Evolutionary conservation across 106 monocot genomes (phyloP), one percentile per base, ranked within the genome.

Genomic region (Acorus gramineus): DNA sequence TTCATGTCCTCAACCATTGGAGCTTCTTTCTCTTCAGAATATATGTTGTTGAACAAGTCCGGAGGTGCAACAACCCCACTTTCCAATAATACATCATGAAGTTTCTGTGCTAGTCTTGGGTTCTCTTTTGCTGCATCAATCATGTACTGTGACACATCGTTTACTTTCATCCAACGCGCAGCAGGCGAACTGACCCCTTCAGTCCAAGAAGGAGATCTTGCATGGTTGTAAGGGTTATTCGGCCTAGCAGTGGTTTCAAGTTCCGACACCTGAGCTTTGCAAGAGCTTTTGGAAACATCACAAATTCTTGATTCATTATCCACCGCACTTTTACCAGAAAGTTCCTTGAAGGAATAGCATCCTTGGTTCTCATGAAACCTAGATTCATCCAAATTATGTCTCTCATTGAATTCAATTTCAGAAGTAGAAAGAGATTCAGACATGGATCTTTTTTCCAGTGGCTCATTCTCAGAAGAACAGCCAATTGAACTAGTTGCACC

Each of bases 41-140:
- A 81, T 53, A 69, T 69, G 70, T 84, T 84, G 53, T 66, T 67
- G 49, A 88, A 88, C 57, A 88, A 69, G 71, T 81, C 66, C 44
- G 84, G 81, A 6, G 87, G 87, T 50, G 84, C 87, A 5, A 63
- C 78, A 67, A 88, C 78, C 48, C 87, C 87, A 73, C 75, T 88
- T 78, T 88, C 87, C 8, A 80, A 67, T 60, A 88, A 76, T 8
- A 88, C 84, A 70, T 88, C 84, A 71, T 88, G 81, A 63, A 88
- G 75, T 50, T 78, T 88, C 48, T 84, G 87, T 50, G 78, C 87
- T 73, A 88, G 73, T 57, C 76, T 67, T 13, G 87, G 87, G 53
- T 88, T 88, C 73, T 81, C 81, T 61, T 84, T 88, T 42, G 87
- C 81, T 12, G 87, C 87, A 61, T 88, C 73, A 69, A 88, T 80